phyloP scores from a whole-genome alignment of 768 basidiomycete species.

The Russula dissimulans region DNA sequence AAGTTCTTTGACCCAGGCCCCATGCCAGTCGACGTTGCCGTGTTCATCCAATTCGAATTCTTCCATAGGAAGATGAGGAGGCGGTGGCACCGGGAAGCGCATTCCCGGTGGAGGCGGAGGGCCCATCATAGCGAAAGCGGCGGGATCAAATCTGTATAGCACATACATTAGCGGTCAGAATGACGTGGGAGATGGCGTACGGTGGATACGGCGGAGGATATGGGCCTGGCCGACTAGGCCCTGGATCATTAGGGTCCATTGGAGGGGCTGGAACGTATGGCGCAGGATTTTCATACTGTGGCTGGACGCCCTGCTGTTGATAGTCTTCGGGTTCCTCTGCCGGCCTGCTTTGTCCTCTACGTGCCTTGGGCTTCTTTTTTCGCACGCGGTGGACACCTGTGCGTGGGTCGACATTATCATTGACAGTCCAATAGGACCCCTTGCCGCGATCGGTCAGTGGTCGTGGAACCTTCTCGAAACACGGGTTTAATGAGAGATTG shows the following conservation, averaged over 20 bases:
- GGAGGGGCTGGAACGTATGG: constrained; percentile 47
- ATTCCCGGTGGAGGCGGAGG: constrained; percentile 41
- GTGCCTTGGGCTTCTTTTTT: constrained; percentile 71
- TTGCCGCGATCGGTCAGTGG: constrained; percentile 86
- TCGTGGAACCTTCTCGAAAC: constrained; percentile 87
- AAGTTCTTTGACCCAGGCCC: constrained; percentile 75
- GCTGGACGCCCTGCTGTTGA: constrained; percentile 37
- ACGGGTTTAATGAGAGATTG: constrained; percentile 83
- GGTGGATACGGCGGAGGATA: constrained; percentile 57
- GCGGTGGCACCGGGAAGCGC: constrained; percentile 52
- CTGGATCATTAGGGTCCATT: constrained; percentile 52
- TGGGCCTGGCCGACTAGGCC: constrained; percentile 43
- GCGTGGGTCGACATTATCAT: constrained; percentile 81
- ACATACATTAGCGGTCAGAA: not conserved
- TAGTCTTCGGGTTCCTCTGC: constrained; percentile 50
- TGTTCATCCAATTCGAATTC: constrained; percentile 65
- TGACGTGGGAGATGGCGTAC: constrained; percentile 30
- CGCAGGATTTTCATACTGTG: constrained; percentile 45
- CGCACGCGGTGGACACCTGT: constrained; percentile 84
- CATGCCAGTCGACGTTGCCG: constrained; percentile 72
- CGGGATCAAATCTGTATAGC: constrained; percentile 56
- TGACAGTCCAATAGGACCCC: constrained; percentile 88
- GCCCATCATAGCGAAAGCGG: constrained; percentile 45
- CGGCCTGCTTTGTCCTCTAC: constrained; percentile 34
- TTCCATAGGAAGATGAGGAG: constrained; percentile 58